Evolutionary conservation across 75 land plant genomes (phyloP), one percentile per base, ranked within the genome.

Genomic region (Gnetum montanum): DNA sequence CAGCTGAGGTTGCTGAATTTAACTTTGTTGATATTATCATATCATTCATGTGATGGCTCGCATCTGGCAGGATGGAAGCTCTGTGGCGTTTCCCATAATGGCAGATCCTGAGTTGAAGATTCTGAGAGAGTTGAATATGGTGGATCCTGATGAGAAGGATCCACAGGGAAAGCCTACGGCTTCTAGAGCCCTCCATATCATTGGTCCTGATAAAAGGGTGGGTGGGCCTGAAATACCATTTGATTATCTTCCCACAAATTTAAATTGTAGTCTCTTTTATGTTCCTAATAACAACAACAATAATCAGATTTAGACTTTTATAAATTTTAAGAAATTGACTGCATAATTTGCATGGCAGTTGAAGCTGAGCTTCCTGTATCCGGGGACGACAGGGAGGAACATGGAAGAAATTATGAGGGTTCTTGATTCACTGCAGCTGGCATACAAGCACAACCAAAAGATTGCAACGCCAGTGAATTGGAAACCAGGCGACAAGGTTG

Each of bases 401-500:
- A 73, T 94, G 69, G 90, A 94, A 8, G 98, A 94, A 61, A 96
- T 94, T 60, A 3, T 94, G 68, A 73, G 98, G 43, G 88, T 59
- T 31, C 0, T 94, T 68, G 91, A 94, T 38, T 66, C 99, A 1
- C 82, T 90, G 7, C 96, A 75, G 62, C 58, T 64, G 56, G 78
- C 88, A 3, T 33, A 83, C 41, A 72, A 81, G 74, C 71, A 85
- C 67, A n/a, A n/a, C n/a, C n/a, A n/a, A n/a, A 72, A 63, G 64
- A 67, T 90, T 10, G 91, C 96, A 5, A 89, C 95, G 8, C 99
- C 99, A 8, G 96, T 66, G 7, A 85, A 90, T 73, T 94, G 99
- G 99, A 79, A 82, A 70, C 76, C 70, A 10, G 96, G 98, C 1
- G 87, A 94, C 12, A 57, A 34, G 0, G 96, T 89, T 25, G 79